Evolutionary conservation across 2,329 filamentous ascomycete genomes (phyloP).

Genomic region (Trichophyton rubrum): DNA sequence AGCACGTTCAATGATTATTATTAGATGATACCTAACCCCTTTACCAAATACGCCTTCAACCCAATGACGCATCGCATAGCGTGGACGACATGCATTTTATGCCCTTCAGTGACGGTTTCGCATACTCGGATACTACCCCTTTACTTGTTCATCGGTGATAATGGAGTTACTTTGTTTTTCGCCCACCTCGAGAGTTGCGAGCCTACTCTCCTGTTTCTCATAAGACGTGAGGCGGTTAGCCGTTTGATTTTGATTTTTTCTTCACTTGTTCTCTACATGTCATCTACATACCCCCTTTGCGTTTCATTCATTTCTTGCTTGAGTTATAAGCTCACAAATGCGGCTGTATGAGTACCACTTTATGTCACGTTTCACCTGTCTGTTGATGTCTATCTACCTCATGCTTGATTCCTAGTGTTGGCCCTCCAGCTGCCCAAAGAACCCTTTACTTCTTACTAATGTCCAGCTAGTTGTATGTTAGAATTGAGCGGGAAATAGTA

Average conservation of each 20-base stretch:
- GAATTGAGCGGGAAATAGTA: background rate
- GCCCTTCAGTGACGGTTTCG: background rate
- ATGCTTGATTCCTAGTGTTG: background rate
- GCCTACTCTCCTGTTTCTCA: background rate
- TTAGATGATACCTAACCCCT: constrained; percentile 8
- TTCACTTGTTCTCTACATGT: background rate
- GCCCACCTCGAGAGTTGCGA: background rate
- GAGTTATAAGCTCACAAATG: background rate
- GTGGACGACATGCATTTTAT: background rate
- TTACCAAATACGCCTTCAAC: constrained; percentile 11
- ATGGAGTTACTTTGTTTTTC: background rate
- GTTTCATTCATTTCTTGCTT: background rate
- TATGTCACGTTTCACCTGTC: background rate
- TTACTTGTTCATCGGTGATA: background rate
- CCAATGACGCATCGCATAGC: constrained; percentile 4
- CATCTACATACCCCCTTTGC: constrained; percentile 1
- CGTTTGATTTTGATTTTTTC: background rate
- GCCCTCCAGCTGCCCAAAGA: background rate
- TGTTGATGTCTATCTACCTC: background rate
- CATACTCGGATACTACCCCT: constrained; percentile 1
- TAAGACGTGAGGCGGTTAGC: background rate
- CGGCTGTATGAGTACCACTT: background rate
- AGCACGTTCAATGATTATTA: background rate
- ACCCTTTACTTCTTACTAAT: background rate
- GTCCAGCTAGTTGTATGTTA: background rate